Conservation (phyloP, 768 basidiomycete species). For the Xanthoconium purpureum region DNA sequence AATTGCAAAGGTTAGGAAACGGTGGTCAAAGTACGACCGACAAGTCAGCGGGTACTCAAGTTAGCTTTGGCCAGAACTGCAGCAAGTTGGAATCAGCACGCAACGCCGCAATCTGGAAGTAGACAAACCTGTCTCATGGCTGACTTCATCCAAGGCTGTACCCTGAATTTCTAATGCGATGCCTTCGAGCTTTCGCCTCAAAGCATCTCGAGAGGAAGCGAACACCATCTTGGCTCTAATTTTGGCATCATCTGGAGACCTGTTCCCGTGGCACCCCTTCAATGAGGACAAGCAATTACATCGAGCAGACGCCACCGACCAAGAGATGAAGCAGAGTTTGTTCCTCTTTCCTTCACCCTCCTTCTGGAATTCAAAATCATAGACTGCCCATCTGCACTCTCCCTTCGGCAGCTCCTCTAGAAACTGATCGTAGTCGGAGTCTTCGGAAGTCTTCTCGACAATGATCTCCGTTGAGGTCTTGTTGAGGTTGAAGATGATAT, state of each 20-base stretch:
- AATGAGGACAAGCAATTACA: neutral
- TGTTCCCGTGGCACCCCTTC: slow-evolving; percentile 28
- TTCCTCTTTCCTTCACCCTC: slow-evolving; percentile 63
- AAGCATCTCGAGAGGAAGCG: slow-evolving; percentile 85
- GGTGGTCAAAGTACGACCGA: slow-evolving; percentile 6
- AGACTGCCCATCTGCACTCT: slow-evolving; percentile 84
- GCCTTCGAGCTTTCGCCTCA: slow-evolving; percentile 74
- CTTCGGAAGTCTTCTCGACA: slow-evolving; percentile 60
- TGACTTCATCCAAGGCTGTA: slow-evolving; percentile 71
- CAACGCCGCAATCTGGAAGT: neutral
- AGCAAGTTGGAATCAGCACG: slow-evolving; percentile 3
- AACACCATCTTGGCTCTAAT: slow-evolving; percentile 92
- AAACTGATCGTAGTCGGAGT: slow-evolving; percentile 67
- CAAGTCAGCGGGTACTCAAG: slow-evolving; percentile 15
- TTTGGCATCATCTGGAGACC: slow-evolving; percentile 85
- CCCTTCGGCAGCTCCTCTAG: slow-evolving; percentile 63
- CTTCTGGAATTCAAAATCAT: slow-evolving; percentile 83
- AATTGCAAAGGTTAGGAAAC: neutral
- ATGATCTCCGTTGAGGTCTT: slow-evolving; percentile 62
- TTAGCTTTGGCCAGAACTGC: slow-evolving; percentile 20
- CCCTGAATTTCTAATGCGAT: slow-evolving; percentile 83
- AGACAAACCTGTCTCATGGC: slow-evolving; percentile 61
- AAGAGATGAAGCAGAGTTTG: slow-evolving; percentile 83
- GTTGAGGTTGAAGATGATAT: slow-evolving; percentile 78
- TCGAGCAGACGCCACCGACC: slow-evolving; percentile 54